Evolutionary conservation across 768 basidiomycete species (phyloP).

Genomic region (Cystobasidium onofrii): DNA sequence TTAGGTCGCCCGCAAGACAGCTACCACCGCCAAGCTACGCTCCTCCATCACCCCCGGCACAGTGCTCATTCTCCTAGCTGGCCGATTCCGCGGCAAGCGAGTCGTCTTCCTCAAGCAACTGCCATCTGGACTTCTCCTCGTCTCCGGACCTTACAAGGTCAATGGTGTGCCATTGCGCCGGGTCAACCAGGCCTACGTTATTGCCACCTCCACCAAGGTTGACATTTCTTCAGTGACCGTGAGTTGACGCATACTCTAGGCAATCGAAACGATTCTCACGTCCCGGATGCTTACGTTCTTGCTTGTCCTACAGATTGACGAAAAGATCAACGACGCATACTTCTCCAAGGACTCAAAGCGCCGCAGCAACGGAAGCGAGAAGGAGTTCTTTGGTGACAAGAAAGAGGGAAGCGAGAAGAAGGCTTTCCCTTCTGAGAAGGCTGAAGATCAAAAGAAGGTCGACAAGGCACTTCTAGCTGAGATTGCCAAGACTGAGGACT

Average conservation of each 20-base stretch:
- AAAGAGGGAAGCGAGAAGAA: constrained; percentile 39
- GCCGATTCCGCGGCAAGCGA: constrained; percentile 95
- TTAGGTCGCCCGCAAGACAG: constrained; percentile 73
- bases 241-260: too few species aligned
- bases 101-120: constrained; percentile 98
- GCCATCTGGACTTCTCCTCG: constrained; percentile 75
- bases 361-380: constrained; percentile 72
- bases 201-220: constrained; percentile 91
- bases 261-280: neutral
- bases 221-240: constrained; percentile 70
- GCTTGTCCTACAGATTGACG: constrained; percentile 58
- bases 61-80: constrained; percentile 90
- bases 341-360: constrained; percentile 73
- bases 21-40: constrained; percentile 65
- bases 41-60: constrained; percentile 84
- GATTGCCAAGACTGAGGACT: constrained; percentile 80
- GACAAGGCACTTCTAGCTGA: constrained; percentile 71
- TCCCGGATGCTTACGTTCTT: neutral
- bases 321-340: constrained; percentile 88
- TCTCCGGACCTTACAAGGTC: constrained; percentile 94
- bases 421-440: constrained; percentile 63
- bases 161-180: constrained; percentile 97
- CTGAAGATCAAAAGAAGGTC: constrained; percentile 65
- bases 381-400: constrained; percentile 79
- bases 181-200: constrained; percentile 98